Evolutionary conservation across 73 alveolate species (phyloP), one percentile per base, ranked within the genome.

Genomic region (Paraurostyla sp.): DNA sequence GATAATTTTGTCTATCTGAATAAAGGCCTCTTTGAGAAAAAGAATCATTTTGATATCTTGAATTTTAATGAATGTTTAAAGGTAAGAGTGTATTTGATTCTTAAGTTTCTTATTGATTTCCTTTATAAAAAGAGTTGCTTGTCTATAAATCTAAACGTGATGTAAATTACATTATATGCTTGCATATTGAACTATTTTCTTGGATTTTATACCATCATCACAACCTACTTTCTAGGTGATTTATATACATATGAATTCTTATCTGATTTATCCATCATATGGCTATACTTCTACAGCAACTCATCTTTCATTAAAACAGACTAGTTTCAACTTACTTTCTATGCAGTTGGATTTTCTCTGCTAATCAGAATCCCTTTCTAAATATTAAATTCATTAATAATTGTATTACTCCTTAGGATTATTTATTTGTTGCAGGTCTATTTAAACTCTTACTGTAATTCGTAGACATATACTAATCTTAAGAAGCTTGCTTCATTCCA

Each of bases 171-270:
- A 40, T 65, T 65, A 40, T 38, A 65, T 18, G 71, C 71, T 62
- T 62, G 20, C 52, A 45, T 2, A 36, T 43, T 49, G 25, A 56
- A 25, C 27, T 25, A 6, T 15, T 73, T 45, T 45, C 30, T 73
- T 15, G 18, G 11, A 3, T 40, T 13, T 18, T 68, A 71, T 43
- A 73, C 86, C 71, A 73, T 49, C 65, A 73, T 73, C 0, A 73
- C 86, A 7, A 49, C 71, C 41, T 65, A 22, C 42, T 73, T 73
- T 13, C 86, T 42, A 2, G 86, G 86, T 2, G 86, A 73, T 48
- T 30, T 3, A 27, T 73, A 73, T 7, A 73, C 86, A 73, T 73
- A 73, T 1, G 41, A 29, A 30, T 46, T 73, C 20, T 73, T 43
- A 18, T 65, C 58, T 65, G 30, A 32, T 62, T 62, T 15, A 22